Evolutionary conservation across 805 yeast genomes (phyloP).

Genomic region (Starmera quercuum): DNA sequence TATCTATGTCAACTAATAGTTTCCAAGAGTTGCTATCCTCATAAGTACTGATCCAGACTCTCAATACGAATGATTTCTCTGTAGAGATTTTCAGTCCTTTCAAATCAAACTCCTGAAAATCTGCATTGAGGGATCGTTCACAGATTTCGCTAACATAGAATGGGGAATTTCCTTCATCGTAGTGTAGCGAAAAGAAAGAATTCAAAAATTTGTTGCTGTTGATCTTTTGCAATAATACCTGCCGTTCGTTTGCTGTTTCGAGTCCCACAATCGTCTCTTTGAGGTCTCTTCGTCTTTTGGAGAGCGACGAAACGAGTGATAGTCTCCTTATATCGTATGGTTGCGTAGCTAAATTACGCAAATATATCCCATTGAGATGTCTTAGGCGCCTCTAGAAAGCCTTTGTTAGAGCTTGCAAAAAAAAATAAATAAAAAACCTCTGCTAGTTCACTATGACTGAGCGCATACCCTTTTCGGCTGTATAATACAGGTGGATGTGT

Average conservation of each 20-base stretch:
- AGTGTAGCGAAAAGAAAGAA: conserved; percentile 28
- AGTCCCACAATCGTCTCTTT: conserved; percentile 5
- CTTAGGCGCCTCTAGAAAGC: conserved; percentile 1
- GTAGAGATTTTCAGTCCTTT: conserved; percentile 4
- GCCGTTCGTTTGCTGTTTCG: conserved; percentile 14
- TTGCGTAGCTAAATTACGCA: neutral
- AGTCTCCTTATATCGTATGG: neutral
- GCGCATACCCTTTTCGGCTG: conserved; percentile 12
- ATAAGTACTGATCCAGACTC: conserved; percentile 13
- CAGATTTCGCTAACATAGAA: conserved; percentile 29
- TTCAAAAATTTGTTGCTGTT: conserved; percentile 22
- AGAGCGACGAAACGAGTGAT: neutral
- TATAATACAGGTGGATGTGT: conserved; percentile 9
- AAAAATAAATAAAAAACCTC: too few relatives aligned
- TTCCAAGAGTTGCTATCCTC: conserved; percentile 15
- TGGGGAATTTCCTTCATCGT: conserved; percentile 16
- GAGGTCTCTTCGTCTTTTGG: neutral
- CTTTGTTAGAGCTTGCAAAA: too few relatives aligned
- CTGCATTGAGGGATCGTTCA: conserved; percentile 19
- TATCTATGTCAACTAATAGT: conserved; percentile 15
- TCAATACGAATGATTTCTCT: conserved; percentile 8
- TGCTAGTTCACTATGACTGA: neutral
- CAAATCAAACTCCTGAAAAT: conserved; percentile 21
- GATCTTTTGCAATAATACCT: conserved; percentile 15
- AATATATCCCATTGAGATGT: conserved; percentile 1